Evolutionary conservation across 2,329 filamentous ascomycete genomes (phyloP), one percentile per base, ranked within the genome.

Genomic region (Trematosphaeria pertusa): DNA sequence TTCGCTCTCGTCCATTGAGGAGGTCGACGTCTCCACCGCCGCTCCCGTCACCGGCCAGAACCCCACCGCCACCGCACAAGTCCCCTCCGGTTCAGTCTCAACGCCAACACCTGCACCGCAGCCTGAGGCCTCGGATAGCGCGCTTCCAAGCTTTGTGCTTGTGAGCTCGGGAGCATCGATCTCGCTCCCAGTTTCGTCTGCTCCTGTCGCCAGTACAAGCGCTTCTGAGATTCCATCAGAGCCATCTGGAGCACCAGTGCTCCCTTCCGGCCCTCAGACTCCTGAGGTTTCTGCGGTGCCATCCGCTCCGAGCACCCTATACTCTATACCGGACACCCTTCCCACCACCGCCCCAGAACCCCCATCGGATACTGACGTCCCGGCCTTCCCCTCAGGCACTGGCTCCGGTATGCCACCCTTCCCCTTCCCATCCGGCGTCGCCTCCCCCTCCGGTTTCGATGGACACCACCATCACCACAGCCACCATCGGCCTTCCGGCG

Each of bases 81-180:
- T 32, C 9, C n/a, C n/a, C n/a, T n/a, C n/a, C n/a, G n/a, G n/a
- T n/a, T n/a, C n/a, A n/a, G n/a, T n/a, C n/a, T n/a, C n/a, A n/a
- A n/a, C n/a, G n/a, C n/a, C n/a, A n/a, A n/a, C n/a, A n/a, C n/a
- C n/a, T n/a, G n/a, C n/a, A n/a, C n/a, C n/a, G n/a, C n/a, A n/a
- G n/a, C 18, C 48, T 12, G 36, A 43, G 31, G 41, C 46, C 9
- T 28, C 50, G 12, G 32, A 42, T 5, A 35, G 32, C 8, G 20
- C 31, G 4, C 50, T 62, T 10, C 57, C 57, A 10, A 50, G 48
- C 24, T 57, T 62, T 26, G 51, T 52, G 14, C n/a, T 62, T 14
- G 55, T 52, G 12, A 51, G 49, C 5, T 58, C 58, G 4, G 56
- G 54, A 18, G 58, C 52, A 11, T 52, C 61, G 4, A 60, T 57